phyloP scores from a whole-genome alignment of 225 moss, liverwort and hornwort species.

The Asterella californica region DNA sequence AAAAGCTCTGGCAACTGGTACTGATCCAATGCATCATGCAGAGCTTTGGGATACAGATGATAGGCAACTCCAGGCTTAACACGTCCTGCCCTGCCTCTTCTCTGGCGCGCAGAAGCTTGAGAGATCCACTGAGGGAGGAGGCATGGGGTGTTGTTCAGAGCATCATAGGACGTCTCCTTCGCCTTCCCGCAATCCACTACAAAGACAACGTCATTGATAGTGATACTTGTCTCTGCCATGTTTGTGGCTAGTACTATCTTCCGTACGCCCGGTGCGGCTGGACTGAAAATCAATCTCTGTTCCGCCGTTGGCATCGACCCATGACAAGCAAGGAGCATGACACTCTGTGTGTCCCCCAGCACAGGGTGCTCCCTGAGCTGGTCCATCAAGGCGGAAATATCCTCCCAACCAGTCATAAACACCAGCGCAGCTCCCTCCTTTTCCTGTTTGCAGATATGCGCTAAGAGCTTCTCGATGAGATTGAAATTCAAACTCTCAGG shows the following conservation, averaged over 20 bases:
- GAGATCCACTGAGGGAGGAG: conserved; percentile 95
- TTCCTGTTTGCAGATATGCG: conserved; percentile 59
- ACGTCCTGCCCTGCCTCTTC: conserved; percentile 92
- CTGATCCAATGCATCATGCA: conserved; percentile 82
- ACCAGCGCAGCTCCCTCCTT: conserved; percentile 86
- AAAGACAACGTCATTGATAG: conserved; percentile 91
- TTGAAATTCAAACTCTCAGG: conserved; percentile 90
- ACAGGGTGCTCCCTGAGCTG: conserved; percentile 63
- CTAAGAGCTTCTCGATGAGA: conserved; percentile 63
- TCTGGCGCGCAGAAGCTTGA: conserved; percentile 89
- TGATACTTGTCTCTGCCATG: conserved; percentile 99
- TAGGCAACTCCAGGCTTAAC: conserved; percentile 89
- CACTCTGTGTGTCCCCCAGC: conserved; percentile 54
- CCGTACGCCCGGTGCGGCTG: conserved; percentile 72
- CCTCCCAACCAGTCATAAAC: conserved; percentile 98
- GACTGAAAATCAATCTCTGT: conserved; percentile 83
- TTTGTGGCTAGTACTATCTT: conserved; percentile 98
- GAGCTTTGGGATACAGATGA: conserved; percentile 85
- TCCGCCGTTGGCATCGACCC: conserved; percentile 94
- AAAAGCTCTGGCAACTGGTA: conserved; percentile 95
- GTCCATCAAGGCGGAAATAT: conserved; percentile 75
- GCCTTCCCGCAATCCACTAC: conserved; percentile 97
- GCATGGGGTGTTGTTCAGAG: conserved; percentile 93
- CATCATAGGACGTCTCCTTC: conserved; percentile 99
- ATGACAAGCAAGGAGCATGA: conserved; percentile 81